These are phyloP conservation scores for Fusarium sp. DNA, from an alignment of 2,329 filamentous ascomycete species.

Conservation along the genomic window DNA sequence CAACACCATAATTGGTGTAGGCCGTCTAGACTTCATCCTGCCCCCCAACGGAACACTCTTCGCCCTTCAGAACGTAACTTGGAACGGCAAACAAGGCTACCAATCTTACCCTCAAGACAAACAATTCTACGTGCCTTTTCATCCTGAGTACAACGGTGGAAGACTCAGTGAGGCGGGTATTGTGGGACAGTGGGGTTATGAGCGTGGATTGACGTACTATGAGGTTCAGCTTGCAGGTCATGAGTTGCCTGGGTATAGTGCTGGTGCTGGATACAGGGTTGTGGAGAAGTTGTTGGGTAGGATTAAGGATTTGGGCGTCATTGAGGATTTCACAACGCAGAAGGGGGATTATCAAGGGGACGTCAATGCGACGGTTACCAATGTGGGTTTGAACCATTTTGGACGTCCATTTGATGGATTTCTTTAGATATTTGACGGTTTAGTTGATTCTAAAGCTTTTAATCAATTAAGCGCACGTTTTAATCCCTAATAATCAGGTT, in stretches of 20 bases:
- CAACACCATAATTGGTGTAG: slow-evolving; percentile 48
- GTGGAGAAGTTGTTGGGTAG: slow-evolving; percentile 44
- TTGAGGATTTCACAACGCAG: slow-evolving; percentile 42
- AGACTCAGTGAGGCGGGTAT: slow-evolving; percentile 70
- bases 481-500: too few species aligned
- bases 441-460: too few species aligned
- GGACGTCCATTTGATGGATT: slow-evolving; percentile 6
- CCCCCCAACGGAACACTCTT: slow-evolving; percentile 77
- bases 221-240: slow-evolving; percentile 74
- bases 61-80: slow-evolving; percentile 83
- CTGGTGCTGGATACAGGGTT: slow-evolving; percentile 46
- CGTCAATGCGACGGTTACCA: neutral
- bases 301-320: slow-evolving; percentile 37
- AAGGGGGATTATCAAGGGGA: slow-evolving; percentile 34
- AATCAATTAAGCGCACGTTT: too few species aligned
- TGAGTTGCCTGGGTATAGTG: slow-evolving; percentile 47
- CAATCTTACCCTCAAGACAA: slow-evolving; percentile 57
- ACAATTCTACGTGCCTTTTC: slow-evolving; percentile 76
- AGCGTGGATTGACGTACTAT: slow-evolving; percentile 80
- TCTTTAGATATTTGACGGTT: neutral
- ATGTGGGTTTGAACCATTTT: neutral
- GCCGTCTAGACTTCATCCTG: slow-evolving; percentile 69
- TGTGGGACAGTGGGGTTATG: slow-evolving; percentile 76
- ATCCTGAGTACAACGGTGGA: slow-evolving; percentile 53
- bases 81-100: slow-evolving; percentile 77